Conservation (phyloP, 345 rosid genomes). For the Firmiana major region DNA sequence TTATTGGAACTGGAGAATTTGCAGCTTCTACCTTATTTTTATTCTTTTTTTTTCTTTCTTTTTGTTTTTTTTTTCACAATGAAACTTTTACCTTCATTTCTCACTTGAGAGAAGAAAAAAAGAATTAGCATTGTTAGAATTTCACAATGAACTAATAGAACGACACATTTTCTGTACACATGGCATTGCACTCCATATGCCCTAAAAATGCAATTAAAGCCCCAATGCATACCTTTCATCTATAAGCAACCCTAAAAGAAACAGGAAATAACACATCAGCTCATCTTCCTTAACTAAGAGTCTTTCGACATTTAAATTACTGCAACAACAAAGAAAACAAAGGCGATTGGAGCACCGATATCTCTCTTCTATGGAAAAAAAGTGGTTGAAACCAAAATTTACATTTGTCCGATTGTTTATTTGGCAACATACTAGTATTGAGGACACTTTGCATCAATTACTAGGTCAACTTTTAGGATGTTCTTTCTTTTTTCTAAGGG, state of each 20-base stretch:
- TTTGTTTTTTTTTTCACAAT: no score
- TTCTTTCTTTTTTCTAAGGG: slow-evolving; percentile 80
- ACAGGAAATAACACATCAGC: not conserved
- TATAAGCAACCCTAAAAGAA: not conserved
- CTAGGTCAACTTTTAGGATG: slow-evolving; percentile 66
- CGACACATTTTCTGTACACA: not conserved
- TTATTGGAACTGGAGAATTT: no score
- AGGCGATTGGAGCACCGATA: not conserved
- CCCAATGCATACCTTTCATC: not conserved
- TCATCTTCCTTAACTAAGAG: not conserved
- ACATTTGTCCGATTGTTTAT: slow-evolving; percentile 22
- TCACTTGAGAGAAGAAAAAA: not conserved
- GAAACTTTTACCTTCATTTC: not conserved
- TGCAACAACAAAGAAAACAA: not conserved
- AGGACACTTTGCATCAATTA: slow-evolving; percentile 92
- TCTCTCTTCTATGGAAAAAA: not conserved
- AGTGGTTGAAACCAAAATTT: not conserved
- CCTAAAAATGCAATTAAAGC: not conserved
- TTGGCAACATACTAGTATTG: slow-evolving; percentile 88
- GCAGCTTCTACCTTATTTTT: no score
- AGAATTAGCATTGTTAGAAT: not conserved
- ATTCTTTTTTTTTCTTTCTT: no score
- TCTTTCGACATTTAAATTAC: not conserved
- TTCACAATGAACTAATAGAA: slow-evolving; percentile 6
- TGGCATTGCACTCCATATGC: not conserved